These are phyloP conservation scores for Carex cristatella DNA, from an alignment of 176 grass and related monocot species.

Conservation along the genomic window DNA sequence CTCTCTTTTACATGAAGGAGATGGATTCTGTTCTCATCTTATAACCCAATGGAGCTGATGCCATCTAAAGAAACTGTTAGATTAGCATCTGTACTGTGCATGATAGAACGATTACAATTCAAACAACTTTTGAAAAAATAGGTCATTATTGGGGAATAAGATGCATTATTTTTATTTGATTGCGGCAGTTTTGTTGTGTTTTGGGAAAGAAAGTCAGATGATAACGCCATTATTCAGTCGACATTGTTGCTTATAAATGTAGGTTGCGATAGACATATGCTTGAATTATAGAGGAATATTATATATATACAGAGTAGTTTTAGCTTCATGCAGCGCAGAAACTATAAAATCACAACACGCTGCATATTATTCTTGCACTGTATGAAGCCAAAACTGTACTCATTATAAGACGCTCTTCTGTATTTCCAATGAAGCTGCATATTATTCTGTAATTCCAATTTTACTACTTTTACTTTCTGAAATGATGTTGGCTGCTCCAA, in stretches of 20 bases:
- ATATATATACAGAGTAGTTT: no score
- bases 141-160: not conserved
- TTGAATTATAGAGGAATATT: not conserved
- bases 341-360: no score
- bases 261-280: not conserved
- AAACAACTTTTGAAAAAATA: not conserved
- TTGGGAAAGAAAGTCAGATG: not conserved
- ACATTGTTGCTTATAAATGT: not conserved
- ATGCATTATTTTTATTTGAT: constrained; percentile 16
- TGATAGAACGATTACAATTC: not conserved
- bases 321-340: no score
- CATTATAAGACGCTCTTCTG: no score
- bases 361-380: no score
- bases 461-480: no score
- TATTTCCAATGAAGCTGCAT: not conserved
- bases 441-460: no score
- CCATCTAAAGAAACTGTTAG: not conserved
- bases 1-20: constrained; percentile 6
- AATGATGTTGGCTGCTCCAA: not conserved
- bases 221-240: not conserved
- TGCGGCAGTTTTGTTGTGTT: constrained; percentile 4
- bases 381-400: no score
- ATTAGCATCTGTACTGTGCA: not conserved
- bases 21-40: constrained; percentile 12
- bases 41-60: not conserved